Evolutionary conservation across 2,329 filamentous ascomycete genomes (phyloP), one percentile per base, ranked within the genome.

Genomic region (Beauveria sp.): DNA sequence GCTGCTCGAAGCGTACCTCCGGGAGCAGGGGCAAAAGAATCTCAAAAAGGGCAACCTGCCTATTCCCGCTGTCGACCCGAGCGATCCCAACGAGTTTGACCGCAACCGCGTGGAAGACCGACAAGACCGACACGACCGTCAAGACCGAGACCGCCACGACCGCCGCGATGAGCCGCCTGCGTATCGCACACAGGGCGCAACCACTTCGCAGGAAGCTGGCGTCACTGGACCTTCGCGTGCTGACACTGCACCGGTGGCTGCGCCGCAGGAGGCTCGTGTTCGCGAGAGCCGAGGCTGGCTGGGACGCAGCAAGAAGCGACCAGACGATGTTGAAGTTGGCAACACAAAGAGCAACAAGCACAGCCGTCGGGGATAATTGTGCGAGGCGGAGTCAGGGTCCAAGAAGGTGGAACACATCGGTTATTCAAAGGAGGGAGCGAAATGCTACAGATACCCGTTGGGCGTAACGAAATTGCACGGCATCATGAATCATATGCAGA

Each of bases 1-100:
- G 42, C 72, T 90, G 2, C 77, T 91, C 18, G 88, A 91, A 70
- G 76, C 85, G 52, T 80, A 88, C 66, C 79, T 95, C 59, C 83
- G 89, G 50, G 78, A 86, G 65, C 85, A 87, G 70, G 89, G 89
- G 63, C 82, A 83, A 68, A 81, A 81, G 65, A 80, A 80, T 52
- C 70, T 86, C 12, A 75, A 76, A 46, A 70, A 74, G 53, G 78
- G 74, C 55, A 81, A 81, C 22, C 70, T 76, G 30, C 75, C 79
- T 12, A 59, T 81, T 38, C 80, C 80, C 5, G 71, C 74, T 3
- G 64, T 78, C 58, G 81, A 84, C 65, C 81, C 81, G 16, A 83
- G 79, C 67, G 78, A 83, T 61, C 77, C 81, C 9, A 74, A 78
- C 59, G 77, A 81, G 58, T 84, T 77, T 65, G 81, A 84, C 68